Conservation (phyloP, 192 early-diverging fungal genomes). For the Coemansia guatemalensis region DNA sequence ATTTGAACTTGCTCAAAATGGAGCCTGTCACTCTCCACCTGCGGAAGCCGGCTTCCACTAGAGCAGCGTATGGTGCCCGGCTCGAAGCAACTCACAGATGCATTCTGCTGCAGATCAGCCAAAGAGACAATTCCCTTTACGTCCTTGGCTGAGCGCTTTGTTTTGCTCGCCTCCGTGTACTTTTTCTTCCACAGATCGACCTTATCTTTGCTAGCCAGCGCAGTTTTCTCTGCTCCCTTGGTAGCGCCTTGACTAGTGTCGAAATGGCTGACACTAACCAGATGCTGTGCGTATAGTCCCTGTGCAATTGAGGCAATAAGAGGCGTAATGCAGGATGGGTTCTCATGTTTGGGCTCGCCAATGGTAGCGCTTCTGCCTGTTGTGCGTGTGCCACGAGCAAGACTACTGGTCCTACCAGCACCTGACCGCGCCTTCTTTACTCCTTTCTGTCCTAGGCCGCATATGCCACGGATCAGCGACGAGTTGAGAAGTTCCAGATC, state of each 20-base stretch:
- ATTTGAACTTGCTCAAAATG: constrained; percentile 21
- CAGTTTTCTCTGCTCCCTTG: not conserved
- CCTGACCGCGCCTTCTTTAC: constrained; percentile 9
- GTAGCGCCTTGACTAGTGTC: not conserved
- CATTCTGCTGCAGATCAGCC: constrained; percentile 18
- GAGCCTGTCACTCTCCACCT: constrained; percentile 5
- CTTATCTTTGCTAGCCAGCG: constrained; percentile 3
- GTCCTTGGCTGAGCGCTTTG: constrained; percentile 14
- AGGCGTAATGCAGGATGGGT: constrained; percentile 47
- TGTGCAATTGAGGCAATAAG: constrained; percentile 48
- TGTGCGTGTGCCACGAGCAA: constrained; percentile 9
- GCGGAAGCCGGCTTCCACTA: constrained; percentile 10
- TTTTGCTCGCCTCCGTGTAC: constrained; percentile 20
- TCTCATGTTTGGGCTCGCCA: constrained; percentile 40
- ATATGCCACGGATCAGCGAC: constrained; percentile 33
- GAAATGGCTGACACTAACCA: constrained; percentile 38
- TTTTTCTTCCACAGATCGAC: constrained; percentile 27
- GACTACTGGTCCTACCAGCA: constrained; percentile 2
- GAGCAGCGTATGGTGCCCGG: not conserved
- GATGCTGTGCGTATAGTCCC: constrained; percentile 46
- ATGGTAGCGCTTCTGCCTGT: constrained; percentile 3
- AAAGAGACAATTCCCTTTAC: constrained; percentile 34
- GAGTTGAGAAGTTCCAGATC: constrained; percentile 21
- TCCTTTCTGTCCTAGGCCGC: constrained; percentile 7
- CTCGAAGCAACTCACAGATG: constrained; percentile 20